These are phyloP conservation scores for Jamesozyma rosinii DNA, from an alignment of 805 yeast genomes.

Conservation along the genomic window DNA sequence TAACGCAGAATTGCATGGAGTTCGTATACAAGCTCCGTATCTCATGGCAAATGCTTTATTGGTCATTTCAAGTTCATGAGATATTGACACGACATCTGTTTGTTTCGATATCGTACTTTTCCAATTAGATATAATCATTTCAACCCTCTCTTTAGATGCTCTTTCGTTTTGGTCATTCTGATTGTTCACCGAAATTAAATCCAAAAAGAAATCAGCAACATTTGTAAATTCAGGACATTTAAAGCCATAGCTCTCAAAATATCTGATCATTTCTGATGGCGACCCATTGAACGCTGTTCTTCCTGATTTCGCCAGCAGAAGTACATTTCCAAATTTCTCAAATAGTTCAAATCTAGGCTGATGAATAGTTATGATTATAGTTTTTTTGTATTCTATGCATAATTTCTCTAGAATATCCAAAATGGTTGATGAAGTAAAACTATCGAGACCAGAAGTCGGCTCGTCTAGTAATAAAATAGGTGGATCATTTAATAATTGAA, in stretches of 20 bases:
- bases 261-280: slow-evolving; percentile 36
- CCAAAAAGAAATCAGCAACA: slow-evolving; percentile 68
- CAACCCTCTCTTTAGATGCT: slow-evolving; percentile 35
- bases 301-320: slow-evolving; percentile 68
- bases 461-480: slow-evolving; percentile 69
- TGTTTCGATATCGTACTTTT: not conserved
- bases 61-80: slow-evolving; percentile 6
- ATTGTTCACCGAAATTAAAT: slow-evolving; percentile 51
- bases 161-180: slow-evolving; percentile 37
- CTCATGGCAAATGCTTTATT: slow-evolving; percentile 11
- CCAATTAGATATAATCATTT: slow-evolving; percentile 35
- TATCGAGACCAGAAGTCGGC: slow-evolving; percentile 83
- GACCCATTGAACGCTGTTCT: slow-evolving; percentile 58
- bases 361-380: slow-evolving; percentile 70
- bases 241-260: slow-evolving; percentile 43
- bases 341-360: slow-evolving; percentile 71
- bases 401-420: slow-evolving; percentile 49
- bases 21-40: slow-evolving; percentile 16
- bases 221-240: slow-evolving; percentile 53
- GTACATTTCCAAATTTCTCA: slow-evolving; percentile 56
- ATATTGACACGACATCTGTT: not conserved
- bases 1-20: slow-evolving; percentile 12
- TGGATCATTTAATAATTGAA: slow-evolving; percentile 66
- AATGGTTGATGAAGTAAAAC: slow-evolving; percentile 65
- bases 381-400: slow-evolving; percentile 46